A percentile compares a stretch with the other conserved stretches of the same genome.
phyloP scores from a whole-genome alignment of 495 filamentous ascomycete species.

The Podospora appendiculata region DNA sequence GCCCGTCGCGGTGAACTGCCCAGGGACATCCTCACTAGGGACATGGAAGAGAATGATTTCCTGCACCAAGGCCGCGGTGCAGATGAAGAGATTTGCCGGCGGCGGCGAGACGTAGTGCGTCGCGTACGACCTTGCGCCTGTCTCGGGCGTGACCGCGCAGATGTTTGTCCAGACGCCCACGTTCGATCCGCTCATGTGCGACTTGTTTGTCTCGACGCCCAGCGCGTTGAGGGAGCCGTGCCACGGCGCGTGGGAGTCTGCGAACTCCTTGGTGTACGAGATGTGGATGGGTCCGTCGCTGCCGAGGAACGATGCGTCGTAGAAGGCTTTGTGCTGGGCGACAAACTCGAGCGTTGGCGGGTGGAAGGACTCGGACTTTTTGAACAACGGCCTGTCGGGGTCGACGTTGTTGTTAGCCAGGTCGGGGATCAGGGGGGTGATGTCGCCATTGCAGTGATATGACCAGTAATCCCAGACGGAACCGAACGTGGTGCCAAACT shows the following conservation, averaged over 20 bases:
- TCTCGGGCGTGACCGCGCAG: slow-evolving; percentile 26
- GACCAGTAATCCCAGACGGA: background rate
- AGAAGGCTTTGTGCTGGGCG: slow-evolving; percentile 20
- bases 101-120: slow-evolving; percentile 28
- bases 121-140: slow-evolving; percentile 39
- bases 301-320: slow-evolving; percentile 24
- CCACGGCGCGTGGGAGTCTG: slow-evolving; percentile 38
- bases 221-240: slow-evolving; percentile 36
- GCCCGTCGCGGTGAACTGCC: slow-evolving; percentile 31
- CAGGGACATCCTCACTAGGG: background rate
- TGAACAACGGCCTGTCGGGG: slow-evolving; percentile 34
- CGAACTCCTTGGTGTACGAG: slow-evolving; percentile 34
- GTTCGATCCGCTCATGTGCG: slow-evolving; percentile 34
- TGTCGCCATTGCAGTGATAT: background rate
- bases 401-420: background rate
- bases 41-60: slow-evolving; percentile 26
- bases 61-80: slow-evolving; percentile 31
- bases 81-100: slow-evolving; percentile 34
- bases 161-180: slow-evolving; percentile 40
- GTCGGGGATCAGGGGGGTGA: too few species aligned
- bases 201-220: slow-evolving; percentile 30
- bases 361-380: slow-evolving; percentile 39
- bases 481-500: background rate
- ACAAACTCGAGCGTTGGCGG: background rate
- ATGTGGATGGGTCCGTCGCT: slow-evolving; percentile 35